These are phyloP conservation scores for Pseudofabraea citricarpa DNA, from an alignment of 2,329 filamentous ascomycete genomes.

Conservation along the genomic window DNA sequence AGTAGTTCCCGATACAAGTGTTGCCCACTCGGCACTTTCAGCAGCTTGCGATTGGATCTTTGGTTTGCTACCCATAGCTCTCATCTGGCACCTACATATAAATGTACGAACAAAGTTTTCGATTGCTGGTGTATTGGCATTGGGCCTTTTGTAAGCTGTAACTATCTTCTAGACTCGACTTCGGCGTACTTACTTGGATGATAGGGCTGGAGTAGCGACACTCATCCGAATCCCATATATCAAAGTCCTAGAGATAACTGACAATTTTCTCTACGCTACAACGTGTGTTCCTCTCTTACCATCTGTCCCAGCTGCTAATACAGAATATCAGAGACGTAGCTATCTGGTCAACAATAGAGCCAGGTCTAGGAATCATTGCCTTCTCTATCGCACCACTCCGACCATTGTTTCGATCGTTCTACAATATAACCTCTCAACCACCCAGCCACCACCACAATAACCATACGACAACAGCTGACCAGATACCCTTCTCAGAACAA, in stretches of 20 bases:
- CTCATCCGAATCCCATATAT: constrained; percentile 21
- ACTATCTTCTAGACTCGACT: constrained; percentile 3
- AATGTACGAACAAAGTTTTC: constrained; percentile 44
- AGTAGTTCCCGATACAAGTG: constrained; percentile 46
- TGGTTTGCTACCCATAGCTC: constrained; percentile 46
- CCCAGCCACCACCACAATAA: too few species aligned
- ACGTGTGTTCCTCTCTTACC: constrained; percentile 7
- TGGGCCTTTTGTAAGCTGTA: constrained; percentile 46
- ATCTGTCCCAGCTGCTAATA: not conserved
- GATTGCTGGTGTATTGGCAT: constrained; percentile 46
- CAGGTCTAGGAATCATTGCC: constrained; percentile 42
- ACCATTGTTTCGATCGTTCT: constrained; percentile 32
- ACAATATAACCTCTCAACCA: constrained; percentile 4
- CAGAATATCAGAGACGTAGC: constrained; percentile 26
- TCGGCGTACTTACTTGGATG: not conserved
- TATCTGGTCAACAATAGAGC: constrained; percentile 44
- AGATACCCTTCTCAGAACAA: not conserved
- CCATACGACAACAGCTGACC: too few species aligned
- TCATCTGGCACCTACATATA: constrained; percentile 53
- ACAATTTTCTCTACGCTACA: constrained; percentile 20
- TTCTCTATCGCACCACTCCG: constrained; percentile 43
- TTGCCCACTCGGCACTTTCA: constrained; percentile 44
- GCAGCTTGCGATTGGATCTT: constrained; percentile 46
- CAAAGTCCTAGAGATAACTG: constrained; percentile 10
- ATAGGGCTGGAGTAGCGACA: constrained; percentile 18